Evolutionary conservation across 768 basidiomycete genomes (phyloP), one percentile per base, ranked within the genome.

Genomic region (Lentinula edodes): DNA sequence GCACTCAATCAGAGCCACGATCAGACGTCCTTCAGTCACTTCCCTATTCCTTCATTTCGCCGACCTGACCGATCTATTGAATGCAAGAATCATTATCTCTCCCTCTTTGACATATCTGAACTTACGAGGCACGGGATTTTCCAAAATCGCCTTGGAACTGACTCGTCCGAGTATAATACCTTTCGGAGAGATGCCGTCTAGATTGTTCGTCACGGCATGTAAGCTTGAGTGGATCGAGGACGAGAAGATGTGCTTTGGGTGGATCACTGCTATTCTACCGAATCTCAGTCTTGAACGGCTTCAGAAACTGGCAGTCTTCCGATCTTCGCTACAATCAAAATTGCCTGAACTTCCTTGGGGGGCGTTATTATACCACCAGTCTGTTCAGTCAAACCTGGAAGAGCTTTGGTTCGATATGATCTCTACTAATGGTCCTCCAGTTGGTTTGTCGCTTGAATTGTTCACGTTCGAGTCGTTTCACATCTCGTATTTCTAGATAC

Each of bases 191-290:
- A 42, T 18, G 39, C 23, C n/a, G 16, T 28, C 57, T 13, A 9
- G 12, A 16, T 41, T 58, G 23, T 58, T 58, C 45, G 43, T 58
- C 28, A 58, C 57, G 23, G 45, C 57, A 2, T 58, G 57, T 34
- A 58, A 58, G 45, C 57, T 58, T 42, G 57, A 58, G 34, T 43
- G 57, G 57, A 58, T 58, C 23, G 57, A 58, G 34, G 57, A 43
- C 15, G 36, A 43, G n/a, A 23, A 58, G 7, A 32, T 48, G 32
- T 58, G 46, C 45, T 58, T 58, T 35, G 42, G 43, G 16, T 43
- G 57, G 57, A 58, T 58, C 32, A 12, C 43, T 18, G 45, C 57
- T 58, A 18, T 58, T 38, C 57, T 12, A 48, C 57, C 57, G 2
- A 9, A 28, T 48, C 43, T 58, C 43, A 48, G 34, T 28, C 57